A percentile compares a stretch with the other conserved stretches of the same genome.
These are phyloP conservation scores for Osmanthus fragrans DNA, from an alignment of 257 asterid genomes.

Conservation along the genomic window DNA sequence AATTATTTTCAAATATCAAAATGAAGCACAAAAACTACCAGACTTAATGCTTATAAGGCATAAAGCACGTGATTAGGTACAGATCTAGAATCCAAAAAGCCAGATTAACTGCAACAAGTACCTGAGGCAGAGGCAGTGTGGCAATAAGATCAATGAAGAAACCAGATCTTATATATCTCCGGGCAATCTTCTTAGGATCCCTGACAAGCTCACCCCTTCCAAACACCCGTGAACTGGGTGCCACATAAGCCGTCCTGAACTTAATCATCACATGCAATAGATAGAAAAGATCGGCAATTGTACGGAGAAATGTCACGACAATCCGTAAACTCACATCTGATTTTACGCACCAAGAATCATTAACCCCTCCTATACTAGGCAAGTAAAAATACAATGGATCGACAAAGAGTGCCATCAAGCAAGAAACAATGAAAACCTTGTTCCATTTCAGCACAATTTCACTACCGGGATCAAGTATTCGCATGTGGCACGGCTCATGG, in stretches of 20 bases:
- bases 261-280: constrained; percentile 75
- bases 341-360: constrained; percentile 66
- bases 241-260: constrained; percentile 91
- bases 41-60: background rate
- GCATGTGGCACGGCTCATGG: constrained; percentile 56
- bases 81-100: background rate
- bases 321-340: constrained; percentile 75
- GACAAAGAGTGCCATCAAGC: constrained; percentile 78
- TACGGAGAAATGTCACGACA: constrained; percentile 78
- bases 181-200: constrained; percentile 86
- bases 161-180: constrained; percentile 69
- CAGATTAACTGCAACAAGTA: constrained; percentile 27
- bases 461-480: constrained; percentile 88
- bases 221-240: constrained; percentile 89
- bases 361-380: constrained; percentile 67
- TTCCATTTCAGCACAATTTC: constrained; percentile 90
- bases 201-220: constrained; percentile 99
- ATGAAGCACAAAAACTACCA: background rate
- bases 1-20: background rate
- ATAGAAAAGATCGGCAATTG: constrained; percentile 84
- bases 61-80: background rate
- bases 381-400: constrained; percentile 89
- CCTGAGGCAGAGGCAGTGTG: constrained; percentile 95
- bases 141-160: constrained; percentile 87
- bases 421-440: constrained; percentile 78